A percentile compares a stretch with the other conserved stretches of the same genome.
Evolutionary conservation across 2,329 filamentous ascomycete genomes (phyloP).

Genomic region (Fusarium humuli): DNA sequence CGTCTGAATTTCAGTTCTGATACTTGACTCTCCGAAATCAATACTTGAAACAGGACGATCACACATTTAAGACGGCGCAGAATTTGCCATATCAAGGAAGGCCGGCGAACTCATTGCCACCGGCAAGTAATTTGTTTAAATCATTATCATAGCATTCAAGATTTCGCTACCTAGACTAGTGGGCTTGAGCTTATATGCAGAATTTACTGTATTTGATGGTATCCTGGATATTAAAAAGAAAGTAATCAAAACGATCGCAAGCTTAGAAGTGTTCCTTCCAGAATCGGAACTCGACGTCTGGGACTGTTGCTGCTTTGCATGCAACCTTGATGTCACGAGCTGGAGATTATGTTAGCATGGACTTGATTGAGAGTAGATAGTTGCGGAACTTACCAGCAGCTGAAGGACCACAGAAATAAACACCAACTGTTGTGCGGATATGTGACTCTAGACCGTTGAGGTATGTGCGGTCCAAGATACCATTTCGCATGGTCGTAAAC

Average conservation of each 20-base stretch:
- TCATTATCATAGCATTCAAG: not conserved
- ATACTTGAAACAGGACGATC: slow-evolving; percentile 6
- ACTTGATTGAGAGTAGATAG: not conserved
- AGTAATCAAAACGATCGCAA: slow-evolving; percentile 11
- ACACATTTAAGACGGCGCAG: not conserved
- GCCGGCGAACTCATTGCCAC: not conserved
- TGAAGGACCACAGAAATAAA: slow-evolving; percentile 97
- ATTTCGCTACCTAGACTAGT: not conserved
- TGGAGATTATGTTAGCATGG: slow-evolving; percentile 57
- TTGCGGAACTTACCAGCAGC: slow-evolving; percentile 63
- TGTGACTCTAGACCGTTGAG: slow-evolving; percentile 82
- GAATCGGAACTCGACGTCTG: slow-evolving; percentile 92
- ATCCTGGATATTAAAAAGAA: slow-evolving; percentile 41
- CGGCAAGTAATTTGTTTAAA: not conserved
- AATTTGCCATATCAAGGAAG: not conserved
- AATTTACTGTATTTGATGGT: slow-evolving; percentile 36
- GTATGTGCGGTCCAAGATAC: slow-evolving; percentile 87
- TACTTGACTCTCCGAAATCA: not conserved
- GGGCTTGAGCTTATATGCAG: not conserved
- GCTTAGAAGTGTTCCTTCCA: slow-evolving; percentile 93
- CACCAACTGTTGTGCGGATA: slow-evolving; percentile 86
- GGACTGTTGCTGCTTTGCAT: slow-evolving; percentile 76
- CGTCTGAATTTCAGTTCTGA: slow-evolving; percentile 6
- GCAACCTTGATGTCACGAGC: slow-evolving; percentile 88
- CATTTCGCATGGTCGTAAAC: slow-evolving; percentile 86